These are phyloP conservation scores for Dorcoceras hygrometricum DNA, from an alignment of 257 asterid species.

Conservation along the genomic window DNA sequence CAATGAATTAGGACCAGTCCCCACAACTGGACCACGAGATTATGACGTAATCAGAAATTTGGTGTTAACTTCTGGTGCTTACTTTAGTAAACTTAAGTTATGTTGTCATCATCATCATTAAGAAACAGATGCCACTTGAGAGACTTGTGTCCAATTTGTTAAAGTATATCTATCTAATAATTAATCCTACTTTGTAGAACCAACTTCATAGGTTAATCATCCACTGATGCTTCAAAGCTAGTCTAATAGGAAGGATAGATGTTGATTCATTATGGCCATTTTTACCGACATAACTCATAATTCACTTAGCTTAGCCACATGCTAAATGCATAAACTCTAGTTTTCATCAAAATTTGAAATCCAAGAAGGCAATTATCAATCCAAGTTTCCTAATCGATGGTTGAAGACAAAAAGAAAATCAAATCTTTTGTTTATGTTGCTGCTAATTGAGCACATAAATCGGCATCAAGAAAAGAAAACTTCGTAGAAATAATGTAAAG, in stretches of 20 bases:
- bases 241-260: neutral
- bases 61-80: neutral
- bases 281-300: neutral
- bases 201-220: neutral
- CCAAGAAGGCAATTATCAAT: neutral
- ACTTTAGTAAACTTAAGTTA: neutral
- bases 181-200: neutral
- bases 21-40: neutral
- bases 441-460: neutral
- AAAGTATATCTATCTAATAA: neutral
- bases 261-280: neutral
- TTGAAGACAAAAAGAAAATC: neutral
- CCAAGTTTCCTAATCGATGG: neutral
- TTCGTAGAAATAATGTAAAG: neutral
- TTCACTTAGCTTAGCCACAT: neutral
- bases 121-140: neutral
- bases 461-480: neutral
- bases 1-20: constrained; percentile 5
- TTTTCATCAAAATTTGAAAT: neutral
- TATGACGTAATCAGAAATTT: neutral
- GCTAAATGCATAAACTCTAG: neutral
- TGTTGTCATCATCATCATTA: neutral
- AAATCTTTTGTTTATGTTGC: neutral
- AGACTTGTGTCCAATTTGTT: neutral
- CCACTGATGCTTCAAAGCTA: neutral